Conservation (phyloP, 2,329 filamentous ascomycete genomes). For the Botrytis medusae region DNA sequence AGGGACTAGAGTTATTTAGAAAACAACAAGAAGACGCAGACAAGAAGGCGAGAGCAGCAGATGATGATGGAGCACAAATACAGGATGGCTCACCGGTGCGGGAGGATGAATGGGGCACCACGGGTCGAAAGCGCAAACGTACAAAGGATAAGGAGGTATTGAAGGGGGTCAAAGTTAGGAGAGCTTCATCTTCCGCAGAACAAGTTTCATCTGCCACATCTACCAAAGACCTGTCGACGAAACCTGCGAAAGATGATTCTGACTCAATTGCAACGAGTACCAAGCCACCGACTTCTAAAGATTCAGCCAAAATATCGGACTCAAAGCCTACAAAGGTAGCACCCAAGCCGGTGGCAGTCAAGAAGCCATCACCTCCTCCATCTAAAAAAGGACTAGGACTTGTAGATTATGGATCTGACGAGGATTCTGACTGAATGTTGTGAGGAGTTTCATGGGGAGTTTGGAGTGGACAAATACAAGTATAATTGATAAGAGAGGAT, state of each 20-base stretch:
- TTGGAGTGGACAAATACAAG: neutral
- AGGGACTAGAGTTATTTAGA: slow-evolving; percentile 56
- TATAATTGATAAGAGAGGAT: neutral
- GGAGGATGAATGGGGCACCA: slow-evolving; percentile 42
- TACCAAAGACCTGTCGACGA: slow-evolving; percentile 10
- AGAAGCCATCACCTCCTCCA: slow-evolving; percentile 26
- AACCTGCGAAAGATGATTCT: slow-evolving; percentile 2
- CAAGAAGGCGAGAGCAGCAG: slow-evolving; percentile 34
- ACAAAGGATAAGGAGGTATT: slow-evolving; percentile 43
- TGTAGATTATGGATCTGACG: slow-evolving; percentile 59
- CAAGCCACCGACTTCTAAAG: neutral
- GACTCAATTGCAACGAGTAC: slow-evolving; percentile 6
- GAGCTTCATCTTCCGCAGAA: slow-evolving; percentile 32
- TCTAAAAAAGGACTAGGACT: slow-evolving; percentile 43
- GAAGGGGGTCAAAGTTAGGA: slow-evolving; percentile 39
- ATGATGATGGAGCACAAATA: slow-evolving; percentile 26
- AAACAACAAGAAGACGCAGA: slow-evolving; percentile 47
- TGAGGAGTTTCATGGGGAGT: neutral
- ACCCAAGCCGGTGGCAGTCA: slow-evolving; percentile 15
- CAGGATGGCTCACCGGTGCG: slow-evolving; percentile 28
- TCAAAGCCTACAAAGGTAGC: neutral
- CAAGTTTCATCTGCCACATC: slow-evolving; percentile 15
- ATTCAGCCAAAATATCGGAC: neutral
- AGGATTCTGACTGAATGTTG: slow-evolving; percentile 41
- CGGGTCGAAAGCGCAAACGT: slow-evolving; percentile 44